phyloP scores from a whole-genome alignment of 2,329 filamentous ascomycete genomes.

The Pseudocercospora fijiensis region DNA sequence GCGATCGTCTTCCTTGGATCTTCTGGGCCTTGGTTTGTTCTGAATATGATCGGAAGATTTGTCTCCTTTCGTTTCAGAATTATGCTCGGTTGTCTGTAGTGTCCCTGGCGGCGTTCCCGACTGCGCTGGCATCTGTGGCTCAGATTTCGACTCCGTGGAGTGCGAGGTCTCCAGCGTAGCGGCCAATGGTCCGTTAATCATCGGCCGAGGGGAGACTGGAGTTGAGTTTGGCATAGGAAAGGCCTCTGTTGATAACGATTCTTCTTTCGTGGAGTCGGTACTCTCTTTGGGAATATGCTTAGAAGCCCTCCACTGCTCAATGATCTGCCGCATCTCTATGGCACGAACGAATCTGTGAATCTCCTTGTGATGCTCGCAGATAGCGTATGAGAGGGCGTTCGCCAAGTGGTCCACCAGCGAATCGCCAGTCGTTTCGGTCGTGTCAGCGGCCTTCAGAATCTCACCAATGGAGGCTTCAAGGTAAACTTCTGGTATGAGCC shows the following conservation, averaged over 20 bases:
- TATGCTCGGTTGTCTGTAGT: neutral
- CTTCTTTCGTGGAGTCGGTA: neutral
- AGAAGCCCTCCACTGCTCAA: slow-evolving; percentile 12
- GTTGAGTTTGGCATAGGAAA: neutral
- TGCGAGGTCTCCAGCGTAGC: neutral
- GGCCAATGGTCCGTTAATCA: neutral
- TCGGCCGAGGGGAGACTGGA: neutral
- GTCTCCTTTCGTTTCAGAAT: neutral
- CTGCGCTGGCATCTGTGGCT: neutral
- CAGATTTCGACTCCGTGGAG: neutral
- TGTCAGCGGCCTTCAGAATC: slow-evolving; percentile 14
- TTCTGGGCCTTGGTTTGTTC: neutral
- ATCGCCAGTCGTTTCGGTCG: slow-evolving; percentile 13
- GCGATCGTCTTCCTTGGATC: neutral
- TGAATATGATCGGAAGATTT: neutral
- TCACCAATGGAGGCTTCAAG: slow-evolving; percentile 11
- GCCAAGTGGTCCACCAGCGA: slow-evolving; percentile 14
- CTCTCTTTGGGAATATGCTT: neutral
- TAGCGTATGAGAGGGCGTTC: slow-evolving; percentile 13
- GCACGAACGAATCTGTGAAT: slow-evolving; percentile 18
- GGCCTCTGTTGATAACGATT: neutral
- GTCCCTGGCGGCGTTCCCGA: neutral
- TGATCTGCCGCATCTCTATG: slow-evolving; percentile 9
- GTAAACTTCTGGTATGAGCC: slow-evolving; percentile 19
- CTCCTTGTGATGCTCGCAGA: slow-evolving; percentile 17